phyloP scores from a whole-genome alignment of 176 grass and related monocot genomes.

The Zoysia pacifica region DNA sequence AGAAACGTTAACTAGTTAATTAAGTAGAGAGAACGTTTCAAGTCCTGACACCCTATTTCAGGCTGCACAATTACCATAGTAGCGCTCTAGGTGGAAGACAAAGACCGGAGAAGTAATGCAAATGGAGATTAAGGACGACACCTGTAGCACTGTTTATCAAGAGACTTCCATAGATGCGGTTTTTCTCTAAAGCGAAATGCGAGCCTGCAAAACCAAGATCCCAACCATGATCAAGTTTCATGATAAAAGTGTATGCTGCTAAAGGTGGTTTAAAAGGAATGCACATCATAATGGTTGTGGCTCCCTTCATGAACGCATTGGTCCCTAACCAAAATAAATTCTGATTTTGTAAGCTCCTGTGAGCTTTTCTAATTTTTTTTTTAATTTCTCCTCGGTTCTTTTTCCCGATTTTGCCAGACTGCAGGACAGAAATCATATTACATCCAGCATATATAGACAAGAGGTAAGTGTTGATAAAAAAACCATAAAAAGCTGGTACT shows the following conservation, averaged over 20 bases:
- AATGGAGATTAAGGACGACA: constrained; percentile 7
- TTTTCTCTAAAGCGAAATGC: neutral
- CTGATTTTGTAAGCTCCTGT: neutral
- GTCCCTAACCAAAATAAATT: constrained; percentile 55
- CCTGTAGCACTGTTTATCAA: neutral
- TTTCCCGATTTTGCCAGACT: constrained; percentile 43
- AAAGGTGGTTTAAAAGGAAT: constrained; percentile 59
- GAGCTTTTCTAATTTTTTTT: too few species aligned
- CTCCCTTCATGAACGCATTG: constrained; percentile 43
- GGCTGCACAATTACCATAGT: constrained; percentile 22
- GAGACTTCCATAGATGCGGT: constrained; percentile 1
- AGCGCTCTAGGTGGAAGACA: neutral
- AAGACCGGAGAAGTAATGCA: neutral
- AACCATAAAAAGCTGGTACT: neutral
- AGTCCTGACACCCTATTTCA: constrained; percentile 20
- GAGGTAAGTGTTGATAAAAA: neutral
- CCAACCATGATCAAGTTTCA: constrained; percentile 39
- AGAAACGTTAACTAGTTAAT: constrained; percentile 19
- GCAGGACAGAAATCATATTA: constrained; percentile 29
- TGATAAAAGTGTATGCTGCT: constrained; percentile 53
- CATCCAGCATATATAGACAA: constrained; percentile 1
- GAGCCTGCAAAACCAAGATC: constrained; percentile 37
- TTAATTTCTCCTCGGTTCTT: neutral
- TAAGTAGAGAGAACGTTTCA: neutral
- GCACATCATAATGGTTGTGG: constrained; percentile 39